Evolutionary conservation across 2,329 filamentous ascomycete species (phyloP), one percentile per base, ranked within the genome.

Genomic region (Coniochaeta prunicola): DNA sequence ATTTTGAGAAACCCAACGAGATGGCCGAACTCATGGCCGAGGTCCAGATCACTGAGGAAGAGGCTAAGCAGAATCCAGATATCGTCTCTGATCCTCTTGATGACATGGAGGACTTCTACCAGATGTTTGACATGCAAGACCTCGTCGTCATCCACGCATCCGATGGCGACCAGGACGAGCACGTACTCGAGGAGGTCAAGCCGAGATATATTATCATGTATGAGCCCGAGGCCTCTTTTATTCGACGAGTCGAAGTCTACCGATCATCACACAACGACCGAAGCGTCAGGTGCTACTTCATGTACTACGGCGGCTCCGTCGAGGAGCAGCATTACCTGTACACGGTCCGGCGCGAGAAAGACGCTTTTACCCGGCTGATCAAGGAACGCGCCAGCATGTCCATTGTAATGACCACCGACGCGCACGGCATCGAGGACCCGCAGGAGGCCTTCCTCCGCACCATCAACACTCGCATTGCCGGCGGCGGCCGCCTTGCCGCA

Each of bases 201-300:
- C 94, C 94, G 34, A 87, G 90, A 61, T 97, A 97, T 72, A 91
- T 99, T 60, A 89, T 99, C 75, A 97, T 99, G 94, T 99, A 97
- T 73, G 94, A 97, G 70, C 93, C 94, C 1, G 92, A 97, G 64
- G 86, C 93, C 3, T 87, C 93, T 3, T 99, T 99, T 71, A 96
- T 97, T 67, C 86, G 94, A 15, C 83, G 93, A 38, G 89, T 99
- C 21, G 94, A 99, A 71, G 92, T 97, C 1, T 99, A 97, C 74
- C 87, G 94, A 40, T 96, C 92, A 57, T 97, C 92, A 10, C 94
- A 99, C 74, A 89, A 87, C 59, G 91, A 93, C 70, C 82, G 92
- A 36, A 92, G 91, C 67, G 90, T 97, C 45, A 85, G 91, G 48
- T 92, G 96, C 0, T 99, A 97, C 76, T 97, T 97, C 71, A 86